Base-by-base conservation (phyloP, 73 alveolate species). In the Paramecium caudatum region DNA sequence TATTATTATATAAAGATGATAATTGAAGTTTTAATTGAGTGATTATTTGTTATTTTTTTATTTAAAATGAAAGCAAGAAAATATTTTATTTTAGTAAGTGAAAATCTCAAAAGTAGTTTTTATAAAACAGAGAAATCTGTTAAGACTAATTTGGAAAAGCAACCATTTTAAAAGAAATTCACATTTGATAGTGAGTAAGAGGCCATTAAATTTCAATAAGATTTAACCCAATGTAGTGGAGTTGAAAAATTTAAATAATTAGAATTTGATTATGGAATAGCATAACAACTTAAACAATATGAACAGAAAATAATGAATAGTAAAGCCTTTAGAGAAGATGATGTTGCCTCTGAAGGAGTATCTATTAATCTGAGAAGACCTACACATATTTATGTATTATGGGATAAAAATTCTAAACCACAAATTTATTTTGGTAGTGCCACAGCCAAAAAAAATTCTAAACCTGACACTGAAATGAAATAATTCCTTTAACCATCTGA, bases 391-490 rank as follows among this genome's bases (percentile, higher is more conserved):
- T 55, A 55, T 55, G 43, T 55, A 2, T 55, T 55, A 55, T 55
- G 80, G 80, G 30, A 55, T 6, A 55, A 55, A 23, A 21, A 55
- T 10, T 55, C 80, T 21, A 1, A 27, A 43, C 80, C 80, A 55
- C 3, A 43, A 55, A 55, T 55, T 2, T 55, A 55, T 55, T 55
- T 55, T 55, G 12, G 46, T 10, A 27, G 30, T 16, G 16, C n/a
- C 2, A 55, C 80, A 55, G 80, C 80, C 13, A 4, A 55, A 55
- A 55, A 55, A 43, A 55, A 55, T 55, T 19, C 45, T 2, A 55
- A 37, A 55, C n/a, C 13, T 27, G 80, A 55, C 2, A 43, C 23
- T 55, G 13, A 55, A 55, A 27, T 55, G 30, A 43, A 21, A 23
- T 27, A 55, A 21, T 21, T 55, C 12, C 30, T 19, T 27, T 37